Evolutionary conservation across 2,329 filamentous ascomycete species (phyloP).

Genomic region (Colletotrichum viniferum): DNA sequence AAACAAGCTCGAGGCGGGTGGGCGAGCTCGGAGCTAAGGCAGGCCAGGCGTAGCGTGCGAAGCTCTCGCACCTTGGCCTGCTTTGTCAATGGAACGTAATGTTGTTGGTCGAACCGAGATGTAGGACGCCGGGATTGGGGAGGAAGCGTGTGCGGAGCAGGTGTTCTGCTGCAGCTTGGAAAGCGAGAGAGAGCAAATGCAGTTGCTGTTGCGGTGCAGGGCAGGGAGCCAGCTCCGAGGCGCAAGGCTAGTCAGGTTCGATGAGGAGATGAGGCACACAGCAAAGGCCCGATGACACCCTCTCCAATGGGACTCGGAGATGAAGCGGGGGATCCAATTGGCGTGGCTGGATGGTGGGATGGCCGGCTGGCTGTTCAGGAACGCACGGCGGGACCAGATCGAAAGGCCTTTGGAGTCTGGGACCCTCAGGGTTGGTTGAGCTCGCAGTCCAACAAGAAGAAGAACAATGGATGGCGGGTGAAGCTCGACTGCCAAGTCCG

Average conservation of each 20-base stretch:
- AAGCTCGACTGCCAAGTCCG: neutral
- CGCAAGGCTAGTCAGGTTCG: neutral
- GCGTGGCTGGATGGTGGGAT: neutral
- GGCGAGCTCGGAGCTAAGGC: neutral
- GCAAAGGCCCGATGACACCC: constrained; percentile 9
- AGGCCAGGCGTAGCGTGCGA: neutral
- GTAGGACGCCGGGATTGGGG: neutral
- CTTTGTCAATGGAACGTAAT: neutral
- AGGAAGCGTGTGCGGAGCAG: neutral
- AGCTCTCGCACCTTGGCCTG: neutral
- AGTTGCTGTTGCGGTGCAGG: neutral
- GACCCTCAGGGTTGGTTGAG: neutral
- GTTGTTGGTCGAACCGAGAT: neutral
- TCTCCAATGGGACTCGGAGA: neutral
- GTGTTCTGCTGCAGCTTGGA: neutral
- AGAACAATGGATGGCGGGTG: neutral
- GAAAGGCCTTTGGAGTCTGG: neutral
- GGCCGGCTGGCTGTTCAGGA: neutral
- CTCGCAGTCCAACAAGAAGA: neutral
- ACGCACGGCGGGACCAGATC: neutral
- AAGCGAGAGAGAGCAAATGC: neutral
- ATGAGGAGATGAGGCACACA: neutral
- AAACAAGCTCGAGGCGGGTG: neutral
- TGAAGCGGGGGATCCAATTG: constrained; percentile 6
- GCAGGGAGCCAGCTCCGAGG: constrained; percentile 7